Percentiles rank a stretch among this genome's conserved stretches.
Evolutionary conservation across 805 yeast species (phyloP).

Genomic region (Candida tallmaniae): DNA sequence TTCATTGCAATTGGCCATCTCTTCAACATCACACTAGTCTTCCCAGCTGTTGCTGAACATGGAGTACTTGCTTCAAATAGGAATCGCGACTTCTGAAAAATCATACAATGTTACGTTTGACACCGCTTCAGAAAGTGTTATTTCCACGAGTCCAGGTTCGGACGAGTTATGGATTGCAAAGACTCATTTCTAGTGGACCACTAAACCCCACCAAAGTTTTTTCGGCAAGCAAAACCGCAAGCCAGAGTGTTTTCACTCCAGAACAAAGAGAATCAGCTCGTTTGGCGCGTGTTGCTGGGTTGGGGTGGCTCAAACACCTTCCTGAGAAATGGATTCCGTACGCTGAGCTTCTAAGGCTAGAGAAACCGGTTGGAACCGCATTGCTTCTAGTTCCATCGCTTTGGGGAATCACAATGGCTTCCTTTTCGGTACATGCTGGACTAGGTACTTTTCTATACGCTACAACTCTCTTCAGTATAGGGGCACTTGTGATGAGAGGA

Average conservation of each 20-base stretch:
- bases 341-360: slow-evolving; percentile 86
- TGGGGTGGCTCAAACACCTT: slow-evolving; percentile 50
- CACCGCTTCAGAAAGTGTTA: too few species aligned
- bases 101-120: too few species aligned
- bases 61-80: too few species aligned
- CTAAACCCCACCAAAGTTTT: too few species aligned
- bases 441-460: slow-evolving; percentile 56
- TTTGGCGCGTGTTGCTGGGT: slow-evolving; percentile 41
- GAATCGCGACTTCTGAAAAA: too few species aligned
- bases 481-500: slow-evolving; percentile 90
- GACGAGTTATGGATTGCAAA: too few species aligned
- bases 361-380: slow-evolving; percentile 95
- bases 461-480: slow-evolving; percentile 70
- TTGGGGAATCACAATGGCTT: slow-evolving; percentile 93
- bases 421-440: slow-evolving; percentile 68
- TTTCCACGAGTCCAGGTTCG: too few species aligned
- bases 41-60: too few species aligned
- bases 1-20: too few species aligned
- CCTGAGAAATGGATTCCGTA: slow-evolving; percentile 82
- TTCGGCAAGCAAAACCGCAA: too few species aligned
- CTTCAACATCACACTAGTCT: too few species aligned
- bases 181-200: too few species aligned
- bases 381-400: slow-evolving; percentile 77
- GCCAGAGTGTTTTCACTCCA: slow-evolving; percentile 26
- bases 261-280: slow-evolving; percentile 50